Conservation (phyloP, 495 filamentous ascomycete genomes). For the Lasiosphaeria hispida region DNA sequence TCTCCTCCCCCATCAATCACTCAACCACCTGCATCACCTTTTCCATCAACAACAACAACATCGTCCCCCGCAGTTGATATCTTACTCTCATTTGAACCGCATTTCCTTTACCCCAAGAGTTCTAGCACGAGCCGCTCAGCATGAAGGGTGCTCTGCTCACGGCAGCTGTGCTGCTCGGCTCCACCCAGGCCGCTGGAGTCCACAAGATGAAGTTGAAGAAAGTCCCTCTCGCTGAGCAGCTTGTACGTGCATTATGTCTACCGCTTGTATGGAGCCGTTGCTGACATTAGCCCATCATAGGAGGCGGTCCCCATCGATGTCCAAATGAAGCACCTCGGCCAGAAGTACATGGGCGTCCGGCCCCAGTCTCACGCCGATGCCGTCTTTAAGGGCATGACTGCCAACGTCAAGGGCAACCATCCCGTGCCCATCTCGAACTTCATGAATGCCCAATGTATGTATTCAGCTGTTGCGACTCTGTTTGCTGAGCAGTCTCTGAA, state of each 20-base stretch:
- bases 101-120: conserved; percentile 3
- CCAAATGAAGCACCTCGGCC: conserved; percentile 77
- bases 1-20: conserved; percentile 9
- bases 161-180: conserved; percentile 79
- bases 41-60: conserved; percentile 14
- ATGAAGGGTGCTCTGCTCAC: conserved; percentile 83
- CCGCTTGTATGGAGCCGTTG: background rate
- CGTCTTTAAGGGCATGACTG: conserved; percentile 72
- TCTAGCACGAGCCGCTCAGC: conserved; percentile 31
- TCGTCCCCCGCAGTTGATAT: background rate
- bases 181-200: conserved; percentile 69
- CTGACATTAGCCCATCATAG: conserved; percentile 42
- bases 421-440: conserved; percentile 93
- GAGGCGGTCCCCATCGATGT: conserved; percentile 72
- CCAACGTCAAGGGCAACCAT: conserved; percentile 68
- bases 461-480: background rate
- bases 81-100: conserved; percentile 3
- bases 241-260: conserved; percentile 57
- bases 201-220: conserved; percentile 98
- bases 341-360: conserved; percentile 90
- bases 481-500: background rate
- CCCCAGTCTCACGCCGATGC: conserved; percentile 65
- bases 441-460: conserved; percentile 96
- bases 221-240: conserved; percentile 85
- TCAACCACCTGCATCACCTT: conserved; percentile 8